Evolutionary conservation across 257 asterid species (phyloP), one percentile per base, ranked within the genome.

Genomic region (Solanum habrochaites): DNA sequence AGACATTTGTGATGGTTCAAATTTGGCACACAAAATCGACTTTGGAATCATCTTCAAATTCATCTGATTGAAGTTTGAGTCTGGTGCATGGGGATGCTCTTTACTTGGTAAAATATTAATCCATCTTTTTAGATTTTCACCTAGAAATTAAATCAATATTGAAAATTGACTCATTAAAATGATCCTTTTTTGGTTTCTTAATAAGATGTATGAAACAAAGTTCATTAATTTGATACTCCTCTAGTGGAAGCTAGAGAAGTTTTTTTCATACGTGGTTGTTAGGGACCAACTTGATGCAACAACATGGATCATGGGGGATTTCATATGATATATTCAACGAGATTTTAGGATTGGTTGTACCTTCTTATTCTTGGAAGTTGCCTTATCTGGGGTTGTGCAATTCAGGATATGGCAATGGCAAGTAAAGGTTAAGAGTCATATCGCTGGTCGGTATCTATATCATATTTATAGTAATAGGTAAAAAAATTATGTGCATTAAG

Each of bases 361-460:
- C 93, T 35, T 87, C 89, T 67, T 90, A 83, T 87, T 8, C 90
- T 6, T 91, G 97, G 98, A 95, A 88, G 90, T 89, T 93, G 74
- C 96, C 99, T n/a, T n/a, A 45, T 96, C 96, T 1, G 98, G 99
- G 98, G 99, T n/a, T 93, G 98, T 82, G 72, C 91, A 87, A 91
- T 95, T 90, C 91, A 95, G 90, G 95, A 93, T 83, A 77, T 90
- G 83, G 62, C 25, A 88, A 91, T 87, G 97, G 96, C 27, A 89
- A 92, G 98, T 82, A 90, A 29, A 20, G 98, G n/a, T n/a, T 95
- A 73, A 84, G 94, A 88, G 45, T 56, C 14, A 49, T 71, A 13
- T 16, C 11, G n/a, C n/a, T 25, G n/a, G n/a, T n/a, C 7, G n/a
- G n/a, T 31, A 3, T 39, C 5, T 11, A 20, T 4, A 23, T 71